Evolutionary conservation across 1,284 basidiomycete genomes (phyloP), one percentile per base, ranked within the genome.

Genomic region (Flammula alnicola): DNA sequence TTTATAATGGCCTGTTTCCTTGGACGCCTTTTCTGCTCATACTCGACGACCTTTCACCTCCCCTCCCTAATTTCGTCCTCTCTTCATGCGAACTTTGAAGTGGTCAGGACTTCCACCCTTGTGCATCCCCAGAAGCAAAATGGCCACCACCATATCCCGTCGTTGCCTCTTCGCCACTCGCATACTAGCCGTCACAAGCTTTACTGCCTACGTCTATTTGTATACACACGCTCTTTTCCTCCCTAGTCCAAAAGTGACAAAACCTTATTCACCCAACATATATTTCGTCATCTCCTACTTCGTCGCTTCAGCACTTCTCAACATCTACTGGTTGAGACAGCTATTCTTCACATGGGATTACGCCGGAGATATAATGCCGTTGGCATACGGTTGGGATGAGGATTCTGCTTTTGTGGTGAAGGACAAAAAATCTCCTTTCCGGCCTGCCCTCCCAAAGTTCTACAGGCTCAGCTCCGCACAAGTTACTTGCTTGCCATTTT

Each of bases 401-500:
- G 38, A 37, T 5, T 23, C 27, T n/a, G 10, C 20, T 16, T 37
- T 29, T 20, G 10, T 32, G 10, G 32, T 14, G 14, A 32, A 38
- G 14, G 27, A 31, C 11, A 27, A 42, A 40, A 37, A 30, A 17
- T 7, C 6, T 11, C 30, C 12, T 14, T 43, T 23, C 19, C 19
- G 26, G 9, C 12, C 22, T 26, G 8, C 27, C 37, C 10, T 31
- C 39, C 31, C 47, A 33, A 40, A 42, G 23, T n/a, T 25, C 16
- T 23, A 42, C 25, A 26, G 44, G 39, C 52, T 56, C n/a, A 47
- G 57, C 22, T 55, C 52, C 10, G 51, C 57, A 8, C 61, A 63
- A 49, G 51, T 55, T 17, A 54, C 60, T 29, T 66, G 60, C 42
- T 33, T 60, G n/a, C 63, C 63, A 26, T 62, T 55, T 44, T 61